Percentiles rank a stretch among this genome's conserved stretches.
Evolutionary conservation across 2,329 filamentous ascomycete genomes (phyloP).

Genomic region (Amylocarpus encephaloides): DNA sequence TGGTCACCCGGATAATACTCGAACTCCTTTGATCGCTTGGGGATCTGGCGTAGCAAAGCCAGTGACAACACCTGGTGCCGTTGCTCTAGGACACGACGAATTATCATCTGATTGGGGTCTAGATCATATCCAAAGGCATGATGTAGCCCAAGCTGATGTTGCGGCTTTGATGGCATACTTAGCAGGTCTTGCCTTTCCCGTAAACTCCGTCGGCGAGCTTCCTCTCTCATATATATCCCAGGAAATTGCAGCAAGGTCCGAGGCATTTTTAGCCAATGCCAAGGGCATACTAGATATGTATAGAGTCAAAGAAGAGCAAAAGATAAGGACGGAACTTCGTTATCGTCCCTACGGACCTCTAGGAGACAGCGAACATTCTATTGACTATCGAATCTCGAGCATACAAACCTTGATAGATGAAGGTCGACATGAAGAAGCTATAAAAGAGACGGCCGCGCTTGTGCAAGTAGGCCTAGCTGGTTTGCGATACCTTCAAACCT

Average conservation of each 20-base stretch:
- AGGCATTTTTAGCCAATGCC: constrained; percentile 78
- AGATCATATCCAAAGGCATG: constrained; percentile 73
- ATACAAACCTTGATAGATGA: constrained; percentile 63
- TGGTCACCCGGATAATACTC: constrained; percentile 93
- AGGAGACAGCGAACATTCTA: constrained; percentile 53
- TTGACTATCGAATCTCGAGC: constrained; percentile 58
- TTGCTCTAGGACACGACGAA: constrained; percentile 80
- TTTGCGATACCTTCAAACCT: constrained; percentile 90
- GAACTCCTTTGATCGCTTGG: constrained; percentile 89
- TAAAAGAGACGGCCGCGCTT: constrained; percentile 68
- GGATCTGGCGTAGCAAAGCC: constrained; percentile 84
- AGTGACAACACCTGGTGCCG: constrained; percentile 43
- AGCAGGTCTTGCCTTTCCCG: constrained; percentile 80
- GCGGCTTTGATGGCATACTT: constrained; percentile 95
- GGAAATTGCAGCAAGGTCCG: constrained; percentile 67
- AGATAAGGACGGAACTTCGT: constrained; percentile 66
- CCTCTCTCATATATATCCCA: constrained; percentile 77
- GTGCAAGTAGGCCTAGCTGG: constrained; percentile 74
- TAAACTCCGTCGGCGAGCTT: constrained; percentile 91
- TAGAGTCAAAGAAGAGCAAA: constrained; percentile 81
- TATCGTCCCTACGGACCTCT: constrained; percentile 73
- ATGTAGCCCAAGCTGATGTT: constrained; percentile 90
- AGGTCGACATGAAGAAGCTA: constrained; percentile 67
- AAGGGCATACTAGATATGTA: constrained; percentile 93
- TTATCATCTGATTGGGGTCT: constrained; percentile 87